Conservation (phyloP, 306 rosid species). For the Sechiopsis laciniata region DNA sequence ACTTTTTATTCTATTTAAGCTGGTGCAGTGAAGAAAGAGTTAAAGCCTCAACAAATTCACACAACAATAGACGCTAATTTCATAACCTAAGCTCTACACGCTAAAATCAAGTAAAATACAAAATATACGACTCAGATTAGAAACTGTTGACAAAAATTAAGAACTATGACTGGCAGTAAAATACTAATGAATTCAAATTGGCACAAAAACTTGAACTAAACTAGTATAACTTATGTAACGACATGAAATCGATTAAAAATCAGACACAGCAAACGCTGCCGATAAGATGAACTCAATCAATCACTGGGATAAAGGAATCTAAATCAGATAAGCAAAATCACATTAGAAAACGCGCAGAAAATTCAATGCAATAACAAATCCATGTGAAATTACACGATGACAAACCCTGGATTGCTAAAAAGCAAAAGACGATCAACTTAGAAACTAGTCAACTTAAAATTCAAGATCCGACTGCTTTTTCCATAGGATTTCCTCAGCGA, state of each 20-base stretch:
- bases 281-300: background rate
- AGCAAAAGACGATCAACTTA: background rate
- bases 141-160: constrained; percentile 4
- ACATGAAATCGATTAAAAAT: background rate
- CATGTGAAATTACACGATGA: background rate
- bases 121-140: background rate
- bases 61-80: background rate
- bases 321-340: background rate
- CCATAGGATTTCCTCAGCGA: background rate
- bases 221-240: background rate
- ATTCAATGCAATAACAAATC: background rate
- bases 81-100: background rate
- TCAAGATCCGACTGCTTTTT: background rate
- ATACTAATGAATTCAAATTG: background rate
- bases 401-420: background rate
- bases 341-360: background rate
- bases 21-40: background rate
- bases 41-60: constrained; percentile 9
- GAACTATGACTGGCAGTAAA: background rate
- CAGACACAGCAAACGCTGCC: background rate
- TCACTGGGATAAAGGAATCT: background rate
- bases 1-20: background rate
- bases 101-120: background rate
- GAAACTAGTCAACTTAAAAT: background rate
- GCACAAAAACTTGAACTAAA: background rate